Base-by-base conservation (phyloP, 805 yeast species). In the Nakazawaea wyomingensis region DNA sequence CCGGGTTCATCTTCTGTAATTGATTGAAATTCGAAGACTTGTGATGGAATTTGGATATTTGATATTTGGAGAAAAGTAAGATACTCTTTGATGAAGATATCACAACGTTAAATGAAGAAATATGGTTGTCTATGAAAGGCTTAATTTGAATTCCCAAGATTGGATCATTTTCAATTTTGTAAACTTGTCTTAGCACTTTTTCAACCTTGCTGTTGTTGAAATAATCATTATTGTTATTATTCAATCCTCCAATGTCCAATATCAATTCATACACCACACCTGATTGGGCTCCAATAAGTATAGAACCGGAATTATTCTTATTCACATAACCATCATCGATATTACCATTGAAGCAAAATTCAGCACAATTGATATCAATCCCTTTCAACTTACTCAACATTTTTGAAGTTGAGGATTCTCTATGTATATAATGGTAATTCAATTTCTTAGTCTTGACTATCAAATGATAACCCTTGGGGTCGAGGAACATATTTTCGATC, bases 261-360 rank as follows among this genome's bases (percentile, higher is more conserved):
- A 54, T 53, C 4, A 69, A 59, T 50, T 80, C 85, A 40, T 68
- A 67, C 5, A 81, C 49, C 3, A 56, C 48, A 1, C 84, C 85
- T 2, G 65, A 62, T 4, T 57, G 51, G 0, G 80, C 73, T 5
- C 80, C 79, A 2, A 78, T 39, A 10, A 80, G 54, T 9, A 78
- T 56, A 2, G 70, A 64, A 2, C 80, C 80, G 0, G 79, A 68
- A 13, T 61, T 54, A 1, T 35, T 44, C 13, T 40, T 41, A 6
- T 53, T 32, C 1, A 66, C 61, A 2, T 52, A 54, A 13, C 53
- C 28, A 8, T 53, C 55, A 14, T 29, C 26, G 10, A 26, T 5
- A 11, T 21, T 19, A 22, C 13, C 27, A 24, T n/a, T n/a, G n/a
- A 40, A 40, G 14, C 54, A 19, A 60, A 69, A 56, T 52, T 58